A percentile compares a stretch with the other conserved stretches of the same genome.
Evolutionary conservation across 768 basidiomycete species (phyloP).

Genomic region (Atractiella rhizophila): DNA sequence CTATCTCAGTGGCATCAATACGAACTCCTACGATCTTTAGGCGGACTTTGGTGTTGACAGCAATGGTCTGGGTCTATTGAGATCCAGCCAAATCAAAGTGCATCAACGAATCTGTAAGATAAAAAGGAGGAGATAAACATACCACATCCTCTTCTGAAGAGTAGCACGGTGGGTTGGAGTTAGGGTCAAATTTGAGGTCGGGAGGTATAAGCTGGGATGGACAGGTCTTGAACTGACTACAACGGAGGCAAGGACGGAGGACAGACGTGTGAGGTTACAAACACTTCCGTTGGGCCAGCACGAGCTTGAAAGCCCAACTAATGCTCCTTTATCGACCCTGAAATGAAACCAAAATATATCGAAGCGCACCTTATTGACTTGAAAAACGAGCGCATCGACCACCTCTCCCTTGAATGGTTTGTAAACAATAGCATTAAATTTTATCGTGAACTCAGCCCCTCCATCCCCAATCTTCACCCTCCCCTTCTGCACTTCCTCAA

Average conservation of each 20-base stretch:
- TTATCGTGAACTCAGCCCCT: slow-evolving; percentile 82
- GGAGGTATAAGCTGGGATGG: slow-evolving; percentile 55
- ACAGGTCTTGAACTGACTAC: slow-evolving; percentile 14
- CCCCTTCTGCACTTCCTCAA: slow-evolving; percentile 3
- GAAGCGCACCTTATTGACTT: slow-evolving; percentile 63
- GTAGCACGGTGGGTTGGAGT: slow-evolving; percentile 88
- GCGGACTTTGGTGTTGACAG: slow-evolving; percentile 72
- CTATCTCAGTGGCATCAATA: slow-evolving; percentile 86
- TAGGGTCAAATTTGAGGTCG: slow-evolving; percentile 83
- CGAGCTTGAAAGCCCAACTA: slow-evolving; percentile 99
- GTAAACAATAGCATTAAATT: slow-evolving; percentile 91
- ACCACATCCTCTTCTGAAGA: slow-evolving; percentile 66
- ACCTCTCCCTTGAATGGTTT: slow-evolving; percentile 99
- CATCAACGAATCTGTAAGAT: too few species aligned
- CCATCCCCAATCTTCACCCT: slow-evolving; percentile 12
- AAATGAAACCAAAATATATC: background rate
- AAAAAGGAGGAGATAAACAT: slow-evolving; percentile 5
- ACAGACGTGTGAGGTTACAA: slow-evolving; percentile 79
- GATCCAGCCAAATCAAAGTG: slow-evolving; percentile 4
- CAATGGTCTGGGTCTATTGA: slow-evolving; percentile 39
- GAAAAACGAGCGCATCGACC: slow-evolving; percentile 82
- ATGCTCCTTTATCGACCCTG: background rate
- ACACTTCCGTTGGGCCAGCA: slow-evolving; percentile 76
- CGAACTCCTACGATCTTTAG: slow-evolving; percentile 96
- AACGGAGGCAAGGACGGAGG: background rate